Evolutionary conservation across 2,329 filamentous ascomycete genomes (phyloP), one percentile per base, ranked within the genome.

Genomic region (Pseudopyrenochaeta lycopersici): DNA sequence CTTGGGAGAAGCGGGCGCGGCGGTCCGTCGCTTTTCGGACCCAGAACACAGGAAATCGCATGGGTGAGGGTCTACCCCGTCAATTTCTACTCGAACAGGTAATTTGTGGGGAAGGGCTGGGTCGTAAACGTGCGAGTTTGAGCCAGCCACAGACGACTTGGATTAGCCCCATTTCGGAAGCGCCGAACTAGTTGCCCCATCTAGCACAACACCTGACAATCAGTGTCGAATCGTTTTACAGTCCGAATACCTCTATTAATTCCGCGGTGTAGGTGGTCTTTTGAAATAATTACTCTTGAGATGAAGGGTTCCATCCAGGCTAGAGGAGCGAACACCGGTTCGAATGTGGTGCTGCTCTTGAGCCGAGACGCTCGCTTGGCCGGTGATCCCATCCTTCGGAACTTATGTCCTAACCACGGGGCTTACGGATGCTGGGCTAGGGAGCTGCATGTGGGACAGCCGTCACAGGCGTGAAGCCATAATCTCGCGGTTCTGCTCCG

Each of bases 111-210:
- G 30, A 35, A 12, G 27, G n/a, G 17, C 14, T 18, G 2, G 38
- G 38, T 18, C n/a, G 21, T n/a, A 18, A 18, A 42, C 21, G 39
- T 42, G 39, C 15, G n/a, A 14, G 39, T 42, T 41, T 23, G 17
- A 46, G 43, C 43, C 43, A 46, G 43, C 43, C 43, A 46, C 43
- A 36, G 12, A 12, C 27, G 9, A 29, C 17, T 18, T 23, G 21
- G 10, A 29, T 41, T 12, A 23, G 18, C 21, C 35, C 23, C 23
- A 27, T 27, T 27, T 27, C n/a, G 23, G 23, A 17, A 38, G 17
- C 35, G 35, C 35, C 35, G 7, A n/a, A 38, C n/a, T n/a, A n/a
- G n/a, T 10, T n/a, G 17, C 35, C 35, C 10, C 10, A 20, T 38
- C 17, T 18, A 38, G 35, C 17, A 38, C 15, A 4, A 38, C 17